Conservation (phyloP, 805 yeast genomes). For the Starmerella powellii region DNA sequence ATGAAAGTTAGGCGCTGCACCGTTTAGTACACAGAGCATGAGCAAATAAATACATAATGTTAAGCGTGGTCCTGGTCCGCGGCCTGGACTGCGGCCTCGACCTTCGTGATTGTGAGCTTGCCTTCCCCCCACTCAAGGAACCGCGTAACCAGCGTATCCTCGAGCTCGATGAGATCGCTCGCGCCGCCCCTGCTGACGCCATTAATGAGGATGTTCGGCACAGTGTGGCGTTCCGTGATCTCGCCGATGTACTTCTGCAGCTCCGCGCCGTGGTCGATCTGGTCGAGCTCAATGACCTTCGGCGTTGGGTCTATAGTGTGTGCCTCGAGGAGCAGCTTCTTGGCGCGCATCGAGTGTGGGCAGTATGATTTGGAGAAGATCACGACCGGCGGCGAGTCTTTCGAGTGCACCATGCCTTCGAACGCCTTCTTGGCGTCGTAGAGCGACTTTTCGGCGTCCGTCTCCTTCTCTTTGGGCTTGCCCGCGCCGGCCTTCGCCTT, state of each 20-base stretch:
- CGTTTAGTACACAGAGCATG: too few species aligned
- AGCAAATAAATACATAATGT: too few species aligned
- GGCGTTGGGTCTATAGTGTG: constrained; percentile 67
- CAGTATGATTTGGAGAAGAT: constrained; percentile 46
- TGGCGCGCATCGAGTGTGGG: constrained; percentile 66
- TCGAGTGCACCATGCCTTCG: too few species aligned
- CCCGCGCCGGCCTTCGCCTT: too few species aligned
- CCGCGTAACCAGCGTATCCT: constrained; percentile 40
- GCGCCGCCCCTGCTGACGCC: constrained; percentile 75
- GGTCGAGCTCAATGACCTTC: constrained; percentile 67
- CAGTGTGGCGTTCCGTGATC: constrained; percentile 69
- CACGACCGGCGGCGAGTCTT: constrained; percentile 25
- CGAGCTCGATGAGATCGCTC: constrained; percentile 62
- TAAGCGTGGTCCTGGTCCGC: too few species aligned
- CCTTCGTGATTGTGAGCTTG: constrained; percentile 17
- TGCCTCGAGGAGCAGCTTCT: constrained; percentile 47
- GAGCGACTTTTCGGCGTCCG: not conserved
- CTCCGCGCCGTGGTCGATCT: constrained; percentile 59
- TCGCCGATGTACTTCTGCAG: constrained; percentile 61
- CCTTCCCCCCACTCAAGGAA: constrained; percentile 45
- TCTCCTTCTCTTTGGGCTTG: not conserved
- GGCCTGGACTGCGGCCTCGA: constrained; percentile 5
- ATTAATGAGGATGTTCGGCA: constrained; percentile 75
- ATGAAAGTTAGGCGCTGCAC: too few species aligned
- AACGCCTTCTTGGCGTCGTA: constrained; percentile 13